These are phyloP conservation scores for Peniophora sp. DNA, from an alignment of 1,284 basidiomycete genomes.

Conservation along the genomic window DNA sequence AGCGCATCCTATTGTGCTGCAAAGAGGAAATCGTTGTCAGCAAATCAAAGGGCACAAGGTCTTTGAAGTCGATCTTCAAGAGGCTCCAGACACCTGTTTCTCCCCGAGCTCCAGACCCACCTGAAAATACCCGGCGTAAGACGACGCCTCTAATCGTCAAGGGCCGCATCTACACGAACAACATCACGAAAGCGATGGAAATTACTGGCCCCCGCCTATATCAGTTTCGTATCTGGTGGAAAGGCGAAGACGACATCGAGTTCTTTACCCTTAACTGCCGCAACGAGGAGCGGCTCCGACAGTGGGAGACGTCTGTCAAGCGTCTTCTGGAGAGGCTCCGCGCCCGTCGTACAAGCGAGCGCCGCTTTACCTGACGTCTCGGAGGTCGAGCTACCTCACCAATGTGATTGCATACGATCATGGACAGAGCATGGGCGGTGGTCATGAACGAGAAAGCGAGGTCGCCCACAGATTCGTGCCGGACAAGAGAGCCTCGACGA, in stretches of 20 bases:
- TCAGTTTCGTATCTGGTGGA: slow-evolving; percentile 86
- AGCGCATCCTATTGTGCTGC: slow-evolving; percentile 98
- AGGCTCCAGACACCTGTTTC: slow-evolving; percentile 47
- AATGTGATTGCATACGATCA: too few relatives aligned
- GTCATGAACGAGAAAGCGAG: too few relatives aligned
- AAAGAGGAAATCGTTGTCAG: slow-evolving; percentile 68
- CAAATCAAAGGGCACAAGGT: slow-evolving; percentile 61
- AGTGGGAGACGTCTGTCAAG: slow-evolving; percentile 89
- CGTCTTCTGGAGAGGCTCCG: slow-evolving; percentile 75
- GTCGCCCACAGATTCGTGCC: too few relatives aligned
- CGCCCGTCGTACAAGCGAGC: slow-evolving; percentile 54
- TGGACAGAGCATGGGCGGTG: too few relatives aligned
- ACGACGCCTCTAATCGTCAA: slow-evolving; percentile 85
- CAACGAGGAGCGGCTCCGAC: slow-evolving; percentile 86
- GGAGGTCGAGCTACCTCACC: too few relatives aligned
- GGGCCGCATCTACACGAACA: slow-evolving; percentile 95
- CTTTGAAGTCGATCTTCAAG: slow-evolving; percentile 70
- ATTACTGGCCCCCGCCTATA: slow-evolving; percentile 61
- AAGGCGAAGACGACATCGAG: slow-evolving; percentile 87
- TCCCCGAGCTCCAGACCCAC: slow-evolving; percentile 32
- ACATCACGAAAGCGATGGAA: slow-evolving; percentile 76
- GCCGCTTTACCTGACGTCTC: slow-evolving; percentile 36
- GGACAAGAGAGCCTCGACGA: too few relatives aligned
- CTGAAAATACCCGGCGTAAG: slow-evolving; percentile 53
- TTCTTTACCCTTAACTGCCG: slow-evolving; percentile 92